These are phyloP conservation scores for Fraxinus xanthoxyloides DNA, from an alignment of 305 asterid species.

Conservation along the genomic window DNA sequence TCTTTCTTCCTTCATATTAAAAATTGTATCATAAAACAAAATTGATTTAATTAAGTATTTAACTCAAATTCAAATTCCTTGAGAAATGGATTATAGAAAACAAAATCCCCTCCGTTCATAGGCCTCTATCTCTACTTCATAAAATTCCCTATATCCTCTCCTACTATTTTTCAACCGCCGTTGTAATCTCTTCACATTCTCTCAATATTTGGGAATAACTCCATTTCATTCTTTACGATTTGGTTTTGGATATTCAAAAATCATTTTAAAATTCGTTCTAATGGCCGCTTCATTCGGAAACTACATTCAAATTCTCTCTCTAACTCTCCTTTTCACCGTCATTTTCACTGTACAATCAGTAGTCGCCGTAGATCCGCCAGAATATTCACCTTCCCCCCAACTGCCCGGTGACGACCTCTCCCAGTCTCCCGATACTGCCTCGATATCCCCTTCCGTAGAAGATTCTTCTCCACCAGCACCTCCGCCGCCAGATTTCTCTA, in stretches of 20 bases:
- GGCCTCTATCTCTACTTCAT: neutral
- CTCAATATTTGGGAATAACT: neutral
- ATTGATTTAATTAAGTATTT: neutral
- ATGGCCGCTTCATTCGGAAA: constrained; percentile 23
- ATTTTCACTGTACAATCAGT: constrained; percentile 22
- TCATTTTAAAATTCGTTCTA: neutral
- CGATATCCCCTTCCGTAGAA: constrained; percentile 22
- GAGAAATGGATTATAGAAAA: neutral
- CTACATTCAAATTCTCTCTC: constrained; percentile 6
- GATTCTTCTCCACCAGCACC: constrained; percentile 34
- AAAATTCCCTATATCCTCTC: neutral
- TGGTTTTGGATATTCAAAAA: neutral
- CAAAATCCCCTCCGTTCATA: neutral
- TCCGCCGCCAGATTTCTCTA: constrained; percentile 32
- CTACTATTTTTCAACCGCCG: neutral
- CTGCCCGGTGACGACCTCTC: constrained; percentile 4
- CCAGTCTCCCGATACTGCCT: constrained; percentile 11
- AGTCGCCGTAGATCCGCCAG: constrained; percentile 22
- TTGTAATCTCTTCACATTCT: neutral
- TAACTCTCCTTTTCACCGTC: constrained; percentile 19
- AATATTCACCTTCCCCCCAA: constrained; percentile 31
- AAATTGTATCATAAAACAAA: neutral
- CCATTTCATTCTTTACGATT: neutral
- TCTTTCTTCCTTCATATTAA: neutral
- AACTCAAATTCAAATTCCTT: neutral